Percentiles rank a stretch among this genome's conserved stretches.
phyloP scores from a whole-genome alignment of 257 asterid species.

The Nicotiana knightiana region DNA sequence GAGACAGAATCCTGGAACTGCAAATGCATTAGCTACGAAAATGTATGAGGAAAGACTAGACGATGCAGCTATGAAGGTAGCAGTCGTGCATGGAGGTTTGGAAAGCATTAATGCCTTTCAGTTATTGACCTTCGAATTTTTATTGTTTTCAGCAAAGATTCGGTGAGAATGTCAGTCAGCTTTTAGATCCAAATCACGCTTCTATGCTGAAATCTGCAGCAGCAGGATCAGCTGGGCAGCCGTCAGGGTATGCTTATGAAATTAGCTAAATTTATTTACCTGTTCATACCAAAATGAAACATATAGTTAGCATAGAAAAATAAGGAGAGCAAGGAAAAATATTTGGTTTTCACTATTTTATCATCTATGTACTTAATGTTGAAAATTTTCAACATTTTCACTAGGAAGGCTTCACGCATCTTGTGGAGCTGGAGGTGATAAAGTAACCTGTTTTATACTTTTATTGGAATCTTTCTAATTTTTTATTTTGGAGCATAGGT shows the following conservation, averaged over 20 bases:
- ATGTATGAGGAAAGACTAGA: slow-evolving; percentile 93
- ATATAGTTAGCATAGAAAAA: not conserved
- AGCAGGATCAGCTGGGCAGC: slow-evolving; percentile 73
- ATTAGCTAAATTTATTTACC: not conserved
- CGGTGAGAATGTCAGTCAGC: slow-evolving; percentile 72
- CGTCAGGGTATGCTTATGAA: slow-evolving; percentile 60
- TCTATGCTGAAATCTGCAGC: slow-evolving; percentile 87
- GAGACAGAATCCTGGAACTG: slow-evolving; percentile 84
- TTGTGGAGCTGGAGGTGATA: not conserved
- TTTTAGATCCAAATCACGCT: slow-evolving; percentile 80
- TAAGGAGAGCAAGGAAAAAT: not conserved
- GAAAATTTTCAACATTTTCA: not conserved
- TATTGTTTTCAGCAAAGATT: slow-evolving; percentile 71
- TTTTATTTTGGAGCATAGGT: not conserved
- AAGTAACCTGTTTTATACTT: not conserved
- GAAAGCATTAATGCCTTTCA: not conserved
- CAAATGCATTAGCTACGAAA: slow-evolving; percentile 74
- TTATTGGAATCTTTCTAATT: not conserved
- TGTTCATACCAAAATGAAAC: slow-evolving; percentile 3
- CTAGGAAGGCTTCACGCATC: not conserved
- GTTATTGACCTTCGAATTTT: slow-evolving; percentile 17
- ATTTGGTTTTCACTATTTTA: not conserved
- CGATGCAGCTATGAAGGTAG: slow-evolving; percentile 87
- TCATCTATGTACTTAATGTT: slow-evolving; percentile 3
- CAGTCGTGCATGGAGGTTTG: not conserved